Evolutionary conservation across 2,329 filamentous ascomycete species (phyloP).

Genomic region (Sclerotinia trifoliorum): DNA sequence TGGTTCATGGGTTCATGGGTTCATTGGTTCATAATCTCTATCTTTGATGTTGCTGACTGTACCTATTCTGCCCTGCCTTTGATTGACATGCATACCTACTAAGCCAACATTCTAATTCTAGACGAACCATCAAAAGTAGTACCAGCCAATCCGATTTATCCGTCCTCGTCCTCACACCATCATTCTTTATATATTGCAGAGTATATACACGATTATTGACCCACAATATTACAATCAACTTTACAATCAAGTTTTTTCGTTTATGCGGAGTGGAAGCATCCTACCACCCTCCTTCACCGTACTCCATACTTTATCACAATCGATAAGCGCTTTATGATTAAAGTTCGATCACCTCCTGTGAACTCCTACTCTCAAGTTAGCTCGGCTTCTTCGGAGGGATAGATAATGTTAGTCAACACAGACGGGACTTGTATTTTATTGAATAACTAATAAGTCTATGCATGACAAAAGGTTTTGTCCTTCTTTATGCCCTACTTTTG

Average conservation of each 20-base stretch:
- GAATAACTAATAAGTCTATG: neutral
- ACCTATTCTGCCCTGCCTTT: no score
- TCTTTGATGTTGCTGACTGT: no score
- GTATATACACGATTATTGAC: neutral
- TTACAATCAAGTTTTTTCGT: neutral
- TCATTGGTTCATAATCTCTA: no score
- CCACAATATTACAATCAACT: neutral
- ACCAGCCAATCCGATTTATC: neutral
- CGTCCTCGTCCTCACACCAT: neutral
- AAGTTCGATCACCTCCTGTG: neutral
- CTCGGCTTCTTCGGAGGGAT: constrained; percentile 17
- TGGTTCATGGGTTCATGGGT: no score
- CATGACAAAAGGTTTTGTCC: constrained; percentile 7
- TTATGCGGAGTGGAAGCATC: neutral
- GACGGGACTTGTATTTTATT: neutral
- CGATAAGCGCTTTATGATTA: neutral
- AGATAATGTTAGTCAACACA: neutral
- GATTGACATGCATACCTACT: no score
- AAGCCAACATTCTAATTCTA: neutral
- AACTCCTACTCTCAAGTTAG: neutral
- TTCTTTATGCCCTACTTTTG: neutral
- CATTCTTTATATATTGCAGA: neutral
- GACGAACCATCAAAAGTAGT: neutral
- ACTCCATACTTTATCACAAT: neutral
- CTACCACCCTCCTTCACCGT: neutral